A percentile compares a stretch with the other conserved stretches of the same genome.
These are phyloP conservation scores for Bathelium albidoporum DNA, from an alignment of 495 filamentous ascomycete species.

Conservation along the genomic window DNA sequence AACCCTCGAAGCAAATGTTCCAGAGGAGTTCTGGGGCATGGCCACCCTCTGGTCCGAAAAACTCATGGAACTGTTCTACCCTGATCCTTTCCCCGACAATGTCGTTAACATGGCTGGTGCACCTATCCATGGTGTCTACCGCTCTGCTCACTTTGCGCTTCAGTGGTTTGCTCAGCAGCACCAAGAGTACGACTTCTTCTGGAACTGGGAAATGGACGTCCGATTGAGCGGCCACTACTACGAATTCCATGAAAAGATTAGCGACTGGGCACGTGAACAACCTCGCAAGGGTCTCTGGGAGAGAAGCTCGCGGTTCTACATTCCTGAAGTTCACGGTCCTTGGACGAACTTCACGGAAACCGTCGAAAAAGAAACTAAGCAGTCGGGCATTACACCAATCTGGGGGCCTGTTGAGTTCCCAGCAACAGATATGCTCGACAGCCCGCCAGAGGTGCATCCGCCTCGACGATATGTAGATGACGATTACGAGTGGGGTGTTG, in stretches of 20 bases:
- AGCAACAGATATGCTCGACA: slow-evolving; percentile 24
- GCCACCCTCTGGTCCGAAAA: slow-evolving; percentile 46
- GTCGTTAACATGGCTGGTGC: slow-evolving; percentile 29
- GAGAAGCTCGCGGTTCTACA: slow-evolving; percentile 37
- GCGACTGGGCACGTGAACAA: slow-evolving; percentile 42
- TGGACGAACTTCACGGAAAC: slow-evolving; percentile 37
- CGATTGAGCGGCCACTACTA: slow-evolving; percentile 48
- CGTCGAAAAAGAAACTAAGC: slow-evolving; percentile 32
- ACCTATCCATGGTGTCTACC: slow-evolving; percentile 30
- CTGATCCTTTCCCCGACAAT: slow-evolving; percentile 34
- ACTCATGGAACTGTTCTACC: slow-evolving; percentile 37
- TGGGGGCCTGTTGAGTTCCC: slow-evolving; percentile 33
- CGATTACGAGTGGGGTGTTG: slow-evolving; percentile 48
- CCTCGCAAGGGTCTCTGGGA: slow-evolving; percentile 45
- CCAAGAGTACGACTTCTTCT: slow-evolving; percentile 50
- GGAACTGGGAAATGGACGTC: slow-evolving; percentile 55
- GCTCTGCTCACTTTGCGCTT: slow-evolving; percentile 35
- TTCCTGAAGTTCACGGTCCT: slow-evolving; percentile 35
- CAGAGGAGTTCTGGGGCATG: slow-evolving; percentile 46
- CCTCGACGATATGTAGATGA: slow-evolving; percentile 36
- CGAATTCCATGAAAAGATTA: slow-evolving; percentile 39
- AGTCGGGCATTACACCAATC: slow-evolving; percentile 34
- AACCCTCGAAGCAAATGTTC: slow-evolving; percentile 41
- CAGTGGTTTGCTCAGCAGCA: slow-evolving; percentile 49
- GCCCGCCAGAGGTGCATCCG: slow-evolving; percentile 36